These are phyloP conservation scores for Sporothrix dimorphospora DNA, from an alignment of 2,329 filamentous ascomycete species.

Conservation along the genomic window DNA sequence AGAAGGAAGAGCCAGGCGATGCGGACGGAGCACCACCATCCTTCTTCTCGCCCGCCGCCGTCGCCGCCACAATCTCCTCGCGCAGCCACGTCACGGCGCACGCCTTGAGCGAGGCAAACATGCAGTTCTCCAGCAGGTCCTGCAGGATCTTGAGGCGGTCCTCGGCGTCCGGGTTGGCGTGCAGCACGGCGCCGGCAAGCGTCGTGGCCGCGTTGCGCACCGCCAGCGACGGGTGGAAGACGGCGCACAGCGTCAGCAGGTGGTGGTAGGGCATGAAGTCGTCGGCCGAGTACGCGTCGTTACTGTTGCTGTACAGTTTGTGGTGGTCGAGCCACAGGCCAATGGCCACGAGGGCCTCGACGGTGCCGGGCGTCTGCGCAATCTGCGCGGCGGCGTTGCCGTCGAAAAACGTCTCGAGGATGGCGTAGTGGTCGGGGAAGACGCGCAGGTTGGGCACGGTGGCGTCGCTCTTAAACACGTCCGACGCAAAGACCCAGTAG, in stretches of 20 bases:
- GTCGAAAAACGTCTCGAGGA: conserved; percentile 59
- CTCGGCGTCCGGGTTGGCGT: conserved; percentile 62
- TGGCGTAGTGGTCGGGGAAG: conserved; percentile 61
- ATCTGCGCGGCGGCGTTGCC: conserved; percentile 55
- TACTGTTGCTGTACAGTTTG: conserved; percentile 32
- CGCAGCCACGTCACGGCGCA: conserved; percentile 66
- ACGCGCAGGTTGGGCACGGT: conserved; percentile 57
- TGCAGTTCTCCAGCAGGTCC: conserved; percentile 67
- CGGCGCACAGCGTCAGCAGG: conserved; percentile 58
- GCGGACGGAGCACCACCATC: too few species aligned
- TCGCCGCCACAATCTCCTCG: conserved; percentile 58
- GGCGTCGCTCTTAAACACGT: conserved; percentile 62
- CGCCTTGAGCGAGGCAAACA: conserved; percentile 64
- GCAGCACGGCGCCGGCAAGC: conserved; percentile 58
- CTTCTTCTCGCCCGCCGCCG: conserved; percentile 40
- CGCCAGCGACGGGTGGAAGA: conserved; percentile 59
- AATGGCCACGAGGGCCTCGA: conserved; percentile 63
- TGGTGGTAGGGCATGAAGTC: conserved; percentile 64
- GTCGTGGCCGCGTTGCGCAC: conserved; percentile 59
- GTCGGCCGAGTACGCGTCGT: conserved; percentile 35
- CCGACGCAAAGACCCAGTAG: conserved; percentile 65
- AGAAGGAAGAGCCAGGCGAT: too few species aligned
- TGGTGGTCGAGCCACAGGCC: conserved; percentile 62
- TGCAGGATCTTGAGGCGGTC: conserved; percentile 64
- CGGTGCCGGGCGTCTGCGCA: conserved; percentile 54